Conservation (phyloP, 257 asterid genomes). For the Misopates orontium region DNA sequence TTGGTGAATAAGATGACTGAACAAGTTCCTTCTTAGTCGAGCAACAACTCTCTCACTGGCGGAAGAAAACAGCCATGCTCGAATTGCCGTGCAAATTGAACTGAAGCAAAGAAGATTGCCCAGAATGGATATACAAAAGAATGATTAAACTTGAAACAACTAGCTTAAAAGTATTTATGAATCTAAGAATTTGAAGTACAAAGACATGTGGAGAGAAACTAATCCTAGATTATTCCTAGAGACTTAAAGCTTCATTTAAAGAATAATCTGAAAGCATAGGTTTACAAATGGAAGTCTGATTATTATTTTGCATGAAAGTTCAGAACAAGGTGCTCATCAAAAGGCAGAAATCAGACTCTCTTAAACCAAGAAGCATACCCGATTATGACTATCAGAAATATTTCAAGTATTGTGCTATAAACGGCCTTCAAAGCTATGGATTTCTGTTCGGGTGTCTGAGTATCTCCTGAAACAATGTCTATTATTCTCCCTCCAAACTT, state of each 20-base stretch:
- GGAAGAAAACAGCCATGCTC: slow-evolving; percentile 76
- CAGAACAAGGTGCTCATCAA: slow-evolving; percentile 3
- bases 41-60: slow-evolving; percentile 85
- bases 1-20: slow-evolving; percentile 70
- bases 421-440: slow-evolving; percentile 64
- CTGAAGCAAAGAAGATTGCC: slow-evolving; percentile 44
- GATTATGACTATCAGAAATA: slow-evolving; percentile 54
- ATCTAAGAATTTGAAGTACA: neutral
- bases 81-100: slow-evolving; percentile 64
- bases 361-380: slow-evolving; percentile 53
- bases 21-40: slow-evolving; percentile 59
- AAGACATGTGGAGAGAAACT: neutral
- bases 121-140: slow-evolving; percentile 10
- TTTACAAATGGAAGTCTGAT: neutral
- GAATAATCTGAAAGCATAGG: neutral
- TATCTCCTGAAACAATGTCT: slow-evolving; percentile 75
- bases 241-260: neutral
- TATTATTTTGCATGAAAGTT: slow-evolving; percentile 1
- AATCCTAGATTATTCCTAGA: slow-evolving; percentile 3
- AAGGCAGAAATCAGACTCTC: slow-evolving; percentile 2
- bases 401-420: slow-evolving; percentile 55
- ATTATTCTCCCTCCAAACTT: slow-evolving; percentile 75
- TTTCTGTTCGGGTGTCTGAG: slow-evolving; percentile 59
- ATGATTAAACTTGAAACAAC: slow-evolving; percentile 12
- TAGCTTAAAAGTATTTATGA: slow-evolving; percentile 7